Conservation (phyloP, 2,329 filamentous ascomycete species). For the Gyromitra esculenta region DNA sequence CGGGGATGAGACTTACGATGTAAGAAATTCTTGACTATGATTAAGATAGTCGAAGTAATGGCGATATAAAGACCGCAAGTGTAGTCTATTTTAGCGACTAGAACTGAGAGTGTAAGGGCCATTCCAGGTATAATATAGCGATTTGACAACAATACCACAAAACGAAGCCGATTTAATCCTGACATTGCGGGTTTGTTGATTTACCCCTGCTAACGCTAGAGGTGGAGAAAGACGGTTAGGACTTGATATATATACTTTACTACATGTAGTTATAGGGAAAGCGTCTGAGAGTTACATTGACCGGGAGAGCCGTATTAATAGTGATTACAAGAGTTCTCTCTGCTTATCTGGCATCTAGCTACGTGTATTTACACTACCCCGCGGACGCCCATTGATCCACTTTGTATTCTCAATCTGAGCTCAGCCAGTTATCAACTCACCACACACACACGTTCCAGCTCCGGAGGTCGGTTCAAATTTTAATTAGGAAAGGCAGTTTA, state of each 20-base stretch:
- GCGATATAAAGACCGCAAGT: neutral
- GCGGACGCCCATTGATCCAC: too few relatives aligned
- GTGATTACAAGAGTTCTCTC: too few relatives aligned
- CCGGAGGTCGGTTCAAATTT: too few relatives aligned
- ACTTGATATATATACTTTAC: neutral
- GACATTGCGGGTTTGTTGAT: neutral
- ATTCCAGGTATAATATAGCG: neutral
- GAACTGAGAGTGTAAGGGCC: neutral
- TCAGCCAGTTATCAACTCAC: too few relatives aligned
- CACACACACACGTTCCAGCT: too few relatives aligned
- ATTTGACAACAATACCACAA: neutral
- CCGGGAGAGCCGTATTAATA: neutral
- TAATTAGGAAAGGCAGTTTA: too few relatives aligned
- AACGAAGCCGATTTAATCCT: neutral
- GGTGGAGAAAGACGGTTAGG: neutral
- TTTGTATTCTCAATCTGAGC: too few relatives aligned
- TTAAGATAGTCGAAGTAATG: neutral
- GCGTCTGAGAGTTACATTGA: neutral
- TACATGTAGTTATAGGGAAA: neutral
- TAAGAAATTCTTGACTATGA: neutral
- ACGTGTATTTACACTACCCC: too few relatives aligned
- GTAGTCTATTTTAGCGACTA: neutral
- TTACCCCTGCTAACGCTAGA: neutral
- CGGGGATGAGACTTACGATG: neutral
- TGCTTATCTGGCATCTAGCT: too few relatives aligned